Evolutionary conservation across 2,329 filamentous ascomycete genomes (phyloP), one percentile per base, ranked within the genome.

Genomic region (Rutstroemia sp.): DNA sequence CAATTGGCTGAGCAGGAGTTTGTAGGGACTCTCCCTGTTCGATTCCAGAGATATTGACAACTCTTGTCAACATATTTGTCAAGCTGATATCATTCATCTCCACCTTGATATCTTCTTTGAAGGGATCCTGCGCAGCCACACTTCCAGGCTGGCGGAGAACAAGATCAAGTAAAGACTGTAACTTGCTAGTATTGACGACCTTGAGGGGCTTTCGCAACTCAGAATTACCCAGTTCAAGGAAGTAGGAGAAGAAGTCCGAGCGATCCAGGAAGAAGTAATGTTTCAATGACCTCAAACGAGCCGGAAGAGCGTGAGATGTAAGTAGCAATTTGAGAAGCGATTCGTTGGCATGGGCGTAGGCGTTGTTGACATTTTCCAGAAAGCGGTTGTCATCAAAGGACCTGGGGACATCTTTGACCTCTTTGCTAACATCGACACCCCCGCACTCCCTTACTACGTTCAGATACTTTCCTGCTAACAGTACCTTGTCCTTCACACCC

Each of bases 241-340:
- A 99, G 72, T 97, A 95, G 2, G 91, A 91, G 72, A 99, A 97
- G 75, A 96, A 99, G 71, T 99, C 94, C 37, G 94, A 96, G 8
- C 92, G 88, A 65, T 97, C 92, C 60, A 99, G 84, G 77, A 99
- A 99, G 76, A 97, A 99, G 75, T 99, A 99, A 72, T 99, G 94
- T 71, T 99, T 99, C 41, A 99, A 77, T 14, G 92, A 97, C 47
- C 87, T 84, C 56, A 99, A 79, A 39, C 94, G 83, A 27, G 89
- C 87, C 0, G 92, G 92, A 5, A 99, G 80, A 12, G 89, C 89
- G 69, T 99, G 94, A 6, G 94, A 94, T 0, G 92, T 97, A 42
- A 99, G 79, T 2, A 99, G 83, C 0, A 99, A 79, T 58, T 91
- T 87, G 73, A 99, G 85, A 21, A 99, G 78, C 7, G 92, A 96